Base-by-base conservation (phyloP, 2,329 filamentous ascomycete genomes). In the Raffaelea deltoideospora region DNA sequence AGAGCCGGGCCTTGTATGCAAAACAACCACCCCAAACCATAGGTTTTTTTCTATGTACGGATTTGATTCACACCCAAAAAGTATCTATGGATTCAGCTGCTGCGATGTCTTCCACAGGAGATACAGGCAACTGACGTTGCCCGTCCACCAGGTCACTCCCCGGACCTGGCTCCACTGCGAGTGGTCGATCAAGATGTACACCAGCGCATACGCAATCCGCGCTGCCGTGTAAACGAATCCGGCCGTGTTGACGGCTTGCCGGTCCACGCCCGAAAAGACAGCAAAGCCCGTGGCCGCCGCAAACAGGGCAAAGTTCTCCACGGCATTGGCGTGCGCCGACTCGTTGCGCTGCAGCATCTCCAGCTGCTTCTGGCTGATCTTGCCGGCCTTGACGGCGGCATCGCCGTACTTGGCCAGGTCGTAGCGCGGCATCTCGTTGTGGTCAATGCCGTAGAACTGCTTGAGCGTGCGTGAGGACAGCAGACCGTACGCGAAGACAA, bases 341-440 rank as follows among this genome's bases (percentile, higher is more conserved):
- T 66, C 59, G 41, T 58, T 55, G 22, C 64, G 58, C 34, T 53
- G 54, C 15, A 67, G 45, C 50, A 56, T 59, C 3, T 58, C 49
- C 14, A 67, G 51, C 41, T 61, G 57, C 19, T 39, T 43, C 27
- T 53, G 54, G 0, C 57, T 63, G 31, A 68, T 50, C 43, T 63
- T 63, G 4, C 60, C 60, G 3, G 58, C 56, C 6, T 46, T 48
- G 14, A 65, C 56, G 9, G 61, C 60, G 6, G 47, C 48, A 3
- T 58, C 54, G 36, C 63, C 63, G 46, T 62, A 65, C 43, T 61
- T 62, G 35, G 39, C 43, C 3, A 67, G 48, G 43, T 67, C 64
- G 40, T 64, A 52, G 18, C 64, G 55, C 0, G 65, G 64, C 28
- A 54, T 58, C 18, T 48, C 53, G 32, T 68, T 60, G 49, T 67